phyloP scores from a whole-genome alignment of 2,329 filamentous ascomycete species.

The Botryotinia globosa region DNA sequence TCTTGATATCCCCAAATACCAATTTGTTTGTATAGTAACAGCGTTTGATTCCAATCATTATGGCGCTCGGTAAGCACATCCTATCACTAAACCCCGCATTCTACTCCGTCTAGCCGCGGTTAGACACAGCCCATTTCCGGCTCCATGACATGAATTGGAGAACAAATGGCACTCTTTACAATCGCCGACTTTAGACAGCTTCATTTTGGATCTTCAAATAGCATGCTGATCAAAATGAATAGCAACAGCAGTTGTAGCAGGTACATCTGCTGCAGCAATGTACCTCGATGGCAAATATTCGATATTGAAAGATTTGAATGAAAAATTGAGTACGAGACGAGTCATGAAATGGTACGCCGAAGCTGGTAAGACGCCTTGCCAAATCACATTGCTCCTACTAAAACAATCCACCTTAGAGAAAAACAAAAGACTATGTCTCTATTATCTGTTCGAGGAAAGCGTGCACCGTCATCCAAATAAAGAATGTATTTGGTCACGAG shows the following conservation, averaged over 20 bases:
- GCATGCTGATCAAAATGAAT: slow-evolving; percentile 14
- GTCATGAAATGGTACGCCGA: slow-evolving; percentile 46
- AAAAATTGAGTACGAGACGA: slow-evolving; percentile 45
- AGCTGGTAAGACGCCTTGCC: slow-evolving; percentile 44
- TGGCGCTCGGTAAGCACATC: slow-evolving; percentile 8
- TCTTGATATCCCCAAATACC: background rate
- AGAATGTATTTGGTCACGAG: slow-evolving; percentile 66
- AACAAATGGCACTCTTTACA: background rate
- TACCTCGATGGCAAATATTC: slow-evolving; percentile 71
- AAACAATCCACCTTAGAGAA: background rate
- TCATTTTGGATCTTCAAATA: background rate
- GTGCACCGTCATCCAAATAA: slow-evolving; percentile 51
- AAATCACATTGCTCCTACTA: background rate
- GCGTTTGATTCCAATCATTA: background rate
- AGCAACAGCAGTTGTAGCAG: slow-evolving; percentile 36
- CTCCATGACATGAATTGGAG: background rate
- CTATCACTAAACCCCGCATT: background rate
- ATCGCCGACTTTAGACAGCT: background rate
- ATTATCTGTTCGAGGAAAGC: slow-evolving; percentile 62
- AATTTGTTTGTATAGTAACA: background rate
- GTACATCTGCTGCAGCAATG: slow-evolving; percentile 46
- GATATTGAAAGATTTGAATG: slow-evolving; percentile 57
- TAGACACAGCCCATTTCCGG: background rate
- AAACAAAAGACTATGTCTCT: slow-evolving; percentile 56
- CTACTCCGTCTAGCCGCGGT: background rate